Base-by-base conservation (phyloP, 192 early-diverging fungal genomes). In the Phycomyces nitens region DNA sequence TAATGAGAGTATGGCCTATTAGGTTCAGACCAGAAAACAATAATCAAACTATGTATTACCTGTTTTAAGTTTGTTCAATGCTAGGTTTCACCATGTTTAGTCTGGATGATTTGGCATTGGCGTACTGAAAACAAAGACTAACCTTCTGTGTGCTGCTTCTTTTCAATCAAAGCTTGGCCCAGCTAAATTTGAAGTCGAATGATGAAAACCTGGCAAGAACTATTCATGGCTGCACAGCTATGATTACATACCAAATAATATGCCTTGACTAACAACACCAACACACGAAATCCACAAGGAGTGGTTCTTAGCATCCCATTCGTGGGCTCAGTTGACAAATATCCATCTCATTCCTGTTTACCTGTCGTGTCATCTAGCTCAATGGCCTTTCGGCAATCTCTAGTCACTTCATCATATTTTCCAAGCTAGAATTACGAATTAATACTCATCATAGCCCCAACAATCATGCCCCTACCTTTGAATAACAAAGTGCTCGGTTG, bases 401-500 rank as follows among this genome's bases (percentile, higher is more conserved):
- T 53, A 7, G 87, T 75, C 14, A 80, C 84, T 18, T 80, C 70
- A 23, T 79, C 60, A 56, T 70, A 86, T 40, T 84, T 71, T 16
- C 81, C 80, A 18, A 90, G 69, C 77, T 82, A 69, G 23, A 47
- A 12, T 44, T 2, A 1, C 44, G n/a, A 53, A 58, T 9, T 7
- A 47, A 27, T 21, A 7, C 10, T 43, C 27, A 8, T 58, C 29
- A 14, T 34, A 23, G 18, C 23, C 8, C 23, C 16, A 39, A 42
- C 18, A 15, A 29, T 14, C 22, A 10, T 18, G 2, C 15, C n/a
- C 41, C 42, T 73, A 79, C 80, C 61, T 83, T 84, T 23, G 90
- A 79, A 55, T 84, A 86, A 58, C 86, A 89, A 11, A 92, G 78
- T 12, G 92, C 92, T 11, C 93, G 74, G 62, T 94, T 94, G n/a